These are phyloP conservation scores for Xylaria sp. DNA, from an alignment of 2,329 filamentous ascomycete species.

Conservation along the genomic window DNA sequence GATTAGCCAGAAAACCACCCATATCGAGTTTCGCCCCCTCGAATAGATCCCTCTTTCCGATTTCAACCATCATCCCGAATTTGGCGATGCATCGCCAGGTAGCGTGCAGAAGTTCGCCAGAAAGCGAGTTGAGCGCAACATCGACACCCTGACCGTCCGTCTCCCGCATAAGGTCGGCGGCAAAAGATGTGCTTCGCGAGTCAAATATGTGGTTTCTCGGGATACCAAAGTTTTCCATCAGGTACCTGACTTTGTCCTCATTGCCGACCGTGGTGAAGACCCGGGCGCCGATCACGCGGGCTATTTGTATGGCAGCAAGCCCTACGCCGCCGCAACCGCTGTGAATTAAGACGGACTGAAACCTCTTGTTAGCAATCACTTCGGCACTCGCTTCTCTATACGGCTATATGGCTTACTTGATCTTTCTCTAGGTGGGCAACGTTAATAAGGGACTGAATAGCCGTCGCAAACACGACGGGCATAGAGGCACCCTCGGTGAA, in stretches of 20 bases:
- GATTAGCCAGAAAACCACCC: slow-evolving; percentile 55
- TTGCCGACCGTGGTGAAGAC: slow-evolving; percentile 41
- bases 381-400: no score
- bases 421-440: slow-evolving; percentile 35
- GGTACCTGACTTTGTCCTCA: slow-evolving; percentile 36
- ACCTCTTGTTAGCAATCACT: no score
- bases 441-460: slow-evolving; percentile 37
- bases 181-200: slow-evolving; percentile 38
- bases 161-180: slow-evolving; percentile 35
- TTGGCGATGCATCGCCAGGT: slow-evolving; percentile 58
- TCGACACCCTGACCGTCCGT: slow-evolving; percentile 41
- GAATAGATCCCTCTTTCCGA: slow-evolving; percentile 58
- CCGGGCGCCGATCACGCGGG: slow-evolving; percentile 37
- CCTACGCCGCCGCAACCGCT: slow-evolving; percentile 43
- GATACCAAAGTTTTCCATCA: slow-evolving; percentile 37
- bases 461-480: slow-evolving; percentile 38
- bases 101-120: slow-evolving; percentile 55
- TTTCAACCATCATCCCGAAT: slow-evolving; percentile 59
- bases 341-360: slow-evolving; percentile 41
- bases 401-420: slow-evolving; percentile 16
- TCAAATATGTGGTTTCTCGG: slow-evolving; percentile 38
- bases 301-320: slow-evolving; percentile 39
- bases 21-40: slow-evolving; percentile 57
- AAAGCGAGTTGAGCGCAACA: slow-evolving; percentile 55
- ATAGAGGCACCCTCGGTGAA: slow-evolving; percentile 42